Base-by-base conservation (phyloP, 2,329 filamentous ascomycete species). In the Sphaerulina musiva region DNA sequence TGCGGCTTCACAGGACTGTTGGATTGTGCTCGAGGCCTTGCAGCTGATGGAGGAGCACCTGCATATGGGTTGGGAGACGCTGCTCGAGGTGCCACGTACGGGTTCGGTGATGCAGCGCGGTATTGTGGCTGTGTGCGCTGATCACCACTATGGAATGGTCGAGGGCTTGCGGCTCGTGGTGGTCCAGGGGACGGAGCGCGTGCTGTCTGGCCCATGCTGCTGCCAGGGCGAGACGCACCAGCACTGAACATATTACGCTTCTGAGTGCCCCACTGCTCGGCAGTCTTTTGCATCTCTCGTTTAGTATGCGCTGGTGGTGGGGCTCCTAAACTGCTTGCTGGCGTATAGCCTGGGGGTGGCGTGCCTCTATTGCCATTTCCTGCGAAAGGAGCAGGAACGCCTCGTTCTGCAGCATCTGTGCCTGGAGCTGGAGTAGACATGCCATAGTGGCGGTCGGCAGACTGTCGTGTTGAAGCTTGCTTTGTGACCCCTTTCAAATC, bases 371-470 rank as follows among this genome's bases (percentile, higher is more conserved):
- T 72, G 41, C 70, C 59, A 48, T 70, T 68, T 68, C 67, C 71
- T 40, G 73, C 64, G 50, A 74, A 72, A 11, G 76, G 74, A 6
- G 75, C 74, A 41, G 75, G 73, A 31, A 72, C 71, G 66, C 68
- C 56, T 74, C 86, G 50, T 44, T 55, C 65, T 56, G 38, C 66
- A 62, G 73, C 69, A 23, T 51, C 48, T 46, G 73, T 70, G n/a
- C 65, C 70, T 49, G 75, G 74, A 6, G 80, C 84, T 4, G 93
- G 92, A 1, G 92, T 95, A 10, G 87, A 77, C 58, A 98, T 85
- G n/a, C 93, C 92, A 67, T 95, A 89, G 71, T 95, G 96, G 57
- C 88, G 84, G 70, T 98, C 95, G 14, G 91, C 93, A n/a, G 93
- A 95, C 56, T 95, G 83, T n/a, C 95, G 83, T 46, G 81, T 78